Evolutionary conservation across 139 green algal species (phyloP).

Genomic region (Monoraphidium neglectum): DNA sequence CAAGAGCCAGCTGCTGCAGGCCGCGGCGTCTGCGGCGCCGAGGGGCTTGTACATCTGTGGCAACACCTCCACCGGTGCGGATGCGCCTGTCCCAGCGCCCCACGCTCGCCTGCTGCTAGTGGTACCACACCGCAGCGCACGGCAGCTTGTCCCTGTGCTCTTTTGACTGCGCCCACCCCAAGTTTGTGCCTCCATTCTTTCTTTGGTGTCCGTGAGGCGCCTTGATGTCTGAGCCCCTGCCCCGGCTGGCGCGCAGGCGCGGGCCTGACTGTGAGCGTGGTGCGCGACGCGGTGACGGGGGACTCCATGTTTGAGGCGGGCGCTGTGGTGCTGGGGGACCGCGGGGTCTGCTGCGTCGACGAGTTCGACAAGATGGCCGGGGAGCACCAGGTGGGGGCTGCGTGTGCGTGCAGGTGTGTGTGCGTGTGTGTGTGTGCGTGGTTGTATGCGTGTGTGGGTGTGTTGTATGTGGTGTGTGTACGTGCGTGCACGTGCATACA

Average conservation of each 20-base stretch:
- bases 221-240: too few relatives aligned
- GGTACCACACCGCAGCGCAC: too few relatives aligned
- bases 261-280: constrained; percentile 77
- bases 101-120: too few relatives aligned
- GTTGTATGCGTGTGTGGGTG: background rate
- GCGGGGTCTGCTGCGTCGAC: constrained; percentile 90
- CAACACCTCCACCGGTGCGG: constrained; percentile 69
- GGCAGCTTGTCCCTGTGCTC: too few relatives aligned
- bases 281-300: constrained; percentile 59
- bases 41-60: constrained; percentile 94
- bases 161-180: too few relatives aligned
- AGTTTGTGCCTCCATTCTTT: too few relatives aligned
- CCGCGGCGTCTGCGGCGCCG: constrained; percentile 69
- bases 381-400: constrained; percentile 49
- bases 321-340: constrained; percentile 85
- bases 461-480: background rate
- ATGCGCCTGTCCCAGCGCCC: too few relatives aligned
- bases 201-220: too few relatives aligned
- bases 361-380: constrained; percentile 94
- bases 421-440: background rate
- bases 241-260: constrained; percentile 42
- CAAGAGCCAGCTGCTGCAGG: constrained; percentile 91
- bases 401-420: background rate
- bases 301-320: constrained; percentile 87
- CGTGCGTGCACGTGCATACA: too few relatives aligned